A percentile compares a stretch with the other conserved stretches of the same genome.
These are phyloP conservation scores for Cicer arietinum DNA, from an alignment of 306 rosid genomes.

Conservation along the genomic window DNA sequence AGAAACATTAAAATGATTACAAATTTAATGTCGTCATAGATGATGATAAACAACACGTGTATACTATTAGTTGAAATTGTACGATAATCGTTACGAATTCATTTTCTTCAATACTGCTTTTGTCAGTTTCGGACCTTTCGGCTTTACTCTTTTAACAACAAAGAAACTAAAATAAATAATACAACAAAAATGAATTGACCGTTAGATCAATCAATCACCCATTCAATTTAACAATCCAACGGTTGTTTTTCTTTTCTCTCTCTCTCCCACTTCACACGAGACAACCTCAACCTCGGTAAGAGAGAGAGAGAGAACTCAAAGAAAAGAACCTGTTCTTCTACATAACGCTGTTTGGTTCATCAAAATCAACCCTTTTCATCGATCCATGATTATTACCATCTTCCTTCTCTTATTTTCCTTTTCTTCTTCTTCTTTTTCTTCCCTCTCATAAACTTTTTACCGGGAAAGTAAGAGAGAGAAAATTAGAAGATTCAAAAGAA, in stretches of 20 bases:
- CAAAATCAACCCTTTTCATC: constrained; percentile 35
- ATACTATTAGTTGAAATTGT: not conserved
- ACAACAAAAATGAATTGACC: constrained; percentile 14
- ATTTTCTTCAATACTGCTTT: constrained; percentile 12
- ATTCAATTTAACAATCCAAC: constrained; percentile 42
- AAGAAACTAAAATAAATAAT: not conserved
- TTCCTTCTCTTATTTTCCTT: constrained; percentile 42
- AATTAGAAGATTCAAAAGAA: not conserved
- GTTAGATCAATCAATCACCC: constrained; percentile 47
- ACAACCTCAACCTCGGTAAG: constrained; percentile 27
- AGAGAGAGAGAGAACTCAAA: constrained; percentile 31
- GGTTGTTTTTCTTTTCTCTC: constrained; percentile 38
- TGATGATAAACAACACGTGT: not conserved
- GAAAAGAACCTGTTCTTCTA: constrained; percentile 49
- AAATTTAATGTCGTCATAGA: not conserved
- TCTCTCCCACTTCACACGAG: constrained; percentile 34
- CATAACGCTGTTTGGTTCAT: constrained; percentile 44
- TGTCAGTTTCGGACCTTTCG: not conserved
- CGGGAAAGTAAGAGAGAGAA: not conserved
- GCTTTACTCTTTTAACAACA: not conserved
- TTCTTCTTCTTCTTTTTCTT: constrained; percentile 4
- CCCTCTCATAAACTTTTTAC: not conserved
- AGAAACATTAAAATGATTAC: not conserved
- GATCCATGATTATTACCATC: constrained; percentile 43
- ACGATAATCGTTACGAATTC: constrained; percentile 16